These are phyloP conservation scores for Monosporascus sp. DNA, from an alignment of 2,329 filamentous ascomycete genomes.

Conservation along the genomic window DNA sequence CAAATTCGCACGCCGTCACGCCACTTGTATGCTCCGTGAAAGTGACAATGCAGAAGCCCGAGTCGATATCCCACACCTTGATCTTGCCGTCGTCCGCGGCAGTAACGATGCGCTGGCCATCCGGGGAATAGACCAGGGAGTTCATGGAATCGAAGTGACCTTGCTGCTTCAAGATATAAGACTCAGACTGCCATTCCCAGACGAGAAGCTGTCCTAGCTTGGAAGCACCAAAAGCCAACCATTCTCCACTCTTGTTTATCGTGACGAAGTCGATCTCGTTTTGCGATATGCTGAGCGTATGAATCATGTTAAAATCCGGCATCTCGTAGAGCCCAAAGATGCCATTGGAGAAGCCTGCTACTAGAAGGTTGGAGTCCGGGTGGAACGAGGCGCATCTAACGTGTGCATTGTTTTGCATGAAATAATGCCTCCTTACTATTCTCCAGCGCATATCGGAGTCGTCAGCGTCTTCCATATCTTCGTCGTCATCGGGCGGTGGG, in stretches of 20 bases:
- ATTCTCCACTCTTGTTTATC: conserved; percentile 91
- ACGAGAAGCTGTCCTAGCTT: conserved; percentile 94
- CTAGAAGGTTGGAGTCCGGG: conserved; percentile 80
- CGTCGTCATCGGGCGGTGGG: conserved; percentile 49
- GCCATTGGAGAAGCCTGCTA: conserved; percentile 92
- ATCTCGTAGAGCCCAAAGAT: conserved; percentile 93
- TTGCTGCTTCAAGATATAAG: conserved; percentile 96
- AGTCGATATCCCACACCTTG: conserved; percentile 96
- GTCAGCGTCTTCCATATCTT: conserved; percentile 55
- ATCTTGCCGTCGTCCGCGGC: conserved; percentile 96
- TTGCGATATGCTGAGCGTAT: conserved; percentile 89
- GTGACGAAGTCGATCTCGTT: conserved; percentile 94
- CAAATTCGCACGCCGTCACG: conserved; percentile 91
- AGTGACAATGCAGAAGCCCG: conserved; percentile 95
- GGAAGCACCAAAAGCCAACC: conserved; percentile 94
- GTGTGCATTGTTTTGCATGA: conserved; percentile 84
- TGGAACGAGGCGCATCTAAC: conserved; percentile 91
- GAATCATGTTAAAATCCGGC: conserved; percentile 92
- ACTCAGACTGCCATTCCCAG: conserved; percentile 99
- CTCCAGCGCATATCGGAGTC: conserved; percentile 77
- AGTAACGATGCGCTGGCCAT: conserved; percentile 89
- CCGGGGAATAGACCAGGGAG: conserved; percentile 84
- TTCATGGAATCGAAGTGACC: conserved; percentile 97
- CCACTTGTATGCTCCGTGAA: conserved; percentile 96
- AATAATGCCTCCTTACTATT: conserved; percentile 87